Evolutionary conservation across 108 stramenopile genomes (phyloP), one percentile per base, ranked within the genome.

Genomic region (Cyclotella sp.): DNA sequence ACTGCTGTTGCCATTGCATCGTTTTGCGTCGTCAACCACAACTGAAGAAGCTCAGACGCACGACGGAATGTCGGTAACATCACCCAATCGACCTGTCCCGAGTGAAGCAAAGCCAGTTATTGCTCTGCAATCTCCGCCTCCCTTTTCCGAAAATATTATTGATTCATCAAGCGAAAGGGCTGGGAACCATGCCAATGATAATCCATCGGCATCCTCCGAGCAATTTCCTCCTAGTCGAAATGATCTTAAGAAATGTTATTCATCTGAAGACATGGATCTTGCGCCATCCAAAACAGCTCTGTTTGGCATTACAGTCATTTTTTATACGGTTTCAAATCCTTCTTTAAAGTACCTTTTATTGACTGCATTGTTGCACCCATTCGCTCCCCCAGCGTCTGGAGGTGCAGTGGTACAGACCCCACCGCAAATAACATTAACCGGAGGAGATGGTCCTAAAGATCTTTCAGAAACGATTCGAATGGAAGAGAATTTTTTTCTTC

Each of bases 261-360:
- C 77, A 14, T 78, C 77, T 3, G 28, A 65, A 40, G 77, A 63
- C 51, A 75, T 75, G 70, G 80, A 86, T 14, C 68, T 90, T 21
- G 90, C 88, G 19, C 92, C 92, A 9, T 90, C 91, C 27, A 92
- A 92, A 75, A 87, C 95, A 4, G 95, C 95, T n/a, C 68, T 95
- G 0, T 90, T 92, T 78, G 85, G 82, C 24, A 61, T 91, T 22
- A 77, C 88, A 12, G 84, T 90, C 43, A 87, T 89, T 42, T 93
- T 95, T 73, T 86, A 87, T 18, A 85, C 88, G 19, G 55, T 95
- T 16, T 83, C 90, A 39, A 91, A 95, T 68, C 68, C 68, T 14
- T 87, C 90, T 8, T 68, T 95, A 5, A 70, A 89, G 27, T 77
- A 84, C 40, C 70, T 95, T 9, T 73, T 95, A 19, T 79, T 91